Evolutionary conservation across 352 stramenopile species (phyloP), one percentile per base, ranked within the genome.

Genomic region (Phytophthora pini): DNA sequence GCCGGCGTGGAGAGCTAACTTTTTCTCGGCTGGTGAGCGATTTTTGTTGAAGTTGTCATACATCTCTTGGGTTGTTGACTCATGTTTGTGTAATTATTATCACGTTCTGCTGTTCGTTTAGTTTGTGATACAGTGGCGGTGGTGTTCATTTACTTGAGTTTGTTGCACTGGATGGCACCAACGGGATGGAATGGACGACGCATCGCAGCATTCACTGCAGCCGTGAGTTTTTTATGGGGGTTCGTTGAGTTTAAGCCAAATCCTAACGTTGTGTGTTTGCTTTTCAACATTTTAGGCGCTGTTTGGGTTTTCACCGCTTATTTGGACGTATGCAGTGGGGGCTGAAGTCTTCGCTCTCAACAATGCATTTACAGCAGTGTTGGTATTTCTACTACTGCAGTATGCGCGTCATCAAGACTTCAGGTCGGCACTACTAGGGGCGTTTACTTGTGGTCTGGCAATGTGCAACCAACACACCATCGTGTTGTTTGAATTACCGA

Each of bases 311-410:
- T 98, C 89, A 9, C 93, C 95, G 22, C 72, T 99, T 17, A 87
- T 97, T 9, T 99, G 97, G 97, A 94, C 94, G 52, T 99, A 99
- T 70, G 90, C 92, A 1, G 85, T 95, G 32, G 89, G 92, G 7
- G 89, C 95, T 34, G 97, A 99, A 80, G 97, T 99, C 11, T 99
- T 99, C 72, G 89, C 95, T 5, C 79, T 99, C n/a, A 98, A 99
- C 70, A 99, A 98, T 49, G 66, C 97, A 1, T 97, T 99, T 31
- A 72, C 89, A 8, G 79, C 92, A 4, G 24, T 87, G 34, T 76
- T 99, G 17, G 7, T 95, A 11, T 90, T 84, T 57, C 55, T 89
- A 17, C 69, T 89, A 17, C 38, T 96, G 13, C 66, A 68, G 4
- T 94, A 91, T 40, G 70, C 57, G 0, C 74, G 63, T 11, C 52